Base-by-base conservation (phyloP, 2,329 filamentous ascomycete species). In the Phoma sp. region DNA sequence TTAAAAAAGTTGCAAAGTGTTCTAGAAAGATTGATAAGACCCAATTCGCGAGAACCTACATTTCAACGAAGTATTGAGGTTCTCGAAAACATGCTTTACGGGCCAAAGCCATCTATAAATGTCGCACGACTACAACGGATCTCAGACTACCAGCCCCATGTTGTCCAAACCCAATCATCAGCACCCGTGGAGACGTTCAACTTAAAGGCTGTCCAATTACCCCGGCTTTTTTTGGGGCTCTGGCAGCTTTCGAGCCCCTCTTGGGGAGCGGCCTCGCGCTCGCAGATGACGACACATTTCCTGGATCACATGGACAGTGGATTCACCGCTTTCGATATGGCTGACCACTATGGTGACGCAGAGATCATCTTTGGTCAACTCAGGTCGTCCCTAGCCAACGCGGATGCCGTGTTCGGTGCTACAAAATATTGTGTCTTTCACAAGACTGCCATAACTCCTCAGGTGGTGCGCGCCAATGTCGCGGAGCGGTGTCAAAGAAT, bases 341-440 rank as follows among this genome's bases (percentile, higher is more conserved):
- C 81, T 1, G 81, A 83, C 63, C 81, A 83, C 56, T 83, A 83
- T 52, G 81, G 80, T 3, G 80, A 82, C 58, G 79, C 78, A 22
- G 80, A 81, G 55, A 68, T 81, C 4, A 72, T 80, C n/a, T 78
- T 81, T 38, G 38, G 75, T 13, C 64, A 69, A 42, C 77, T 77
- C 47, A 60, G 73, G 42, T 62, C 70, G 7, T 62, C 65, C 3
- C 70, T 73, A 55, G 23, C 60, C 11, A 62, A 71, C 37, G 57
- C 68, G 4, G 55, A 66, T 3, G 56, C 48, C 2, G 62, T 78
- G n/a, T 77, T 72, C 47, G 74, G 74, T 27, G 74, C 75, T 3
- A 78, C 77, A 1, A 79, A 79, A 52, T 75, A 72, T 63, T 77
- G 75, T 40, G 67, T 78, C 2, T 79, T 79, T 47, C 65, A 74